Base-by-base conservation (phyloP, 495 filamentous ascomycete species). In the Xylaria sp. region DNA sequence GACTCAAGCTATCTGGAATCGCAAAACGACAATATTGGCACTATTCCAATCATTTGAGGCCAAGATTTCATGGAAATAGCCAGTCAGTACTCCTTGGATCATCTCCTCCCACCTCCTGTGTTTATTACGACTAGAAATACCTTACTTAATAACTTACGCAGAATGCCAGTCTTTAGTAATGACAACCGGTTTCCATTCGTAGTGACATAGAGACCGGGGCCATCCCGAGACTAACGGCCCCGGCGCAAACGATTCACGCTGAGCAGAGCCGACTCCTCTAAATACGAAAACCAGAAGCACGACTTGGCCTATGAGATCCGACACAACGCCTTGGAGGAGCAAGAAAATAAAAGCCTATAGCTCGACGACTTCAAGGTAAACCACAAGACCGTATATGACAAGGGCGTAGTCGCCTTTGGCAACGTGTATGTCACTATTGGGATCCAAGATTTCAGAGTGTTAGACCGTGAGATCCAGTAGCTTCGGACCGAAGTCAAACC, bases 1-100 rank as follows among this genome's bases (percentile, higher is more conserved):
- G 57, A 59, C 17, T 59, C 57, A 21, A 59, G 57, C 31, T 59
- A 59, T 40, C 57, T 33, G 11, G 57, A 59, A 37, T 59, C 57
- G 8, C 31, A 37, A 59, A 59, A 59, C 57, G 57, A 33, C 33
- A 59, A 59, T 37, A 59, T 59, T 8, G 19, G 57, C 57, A 59
- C 31, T 12, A 59, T 59, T 40, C 57, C 57, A 6, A 19, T 59
- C 17, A 37, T 59, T 21, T 37, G 57, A 33, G 29, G 57, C 8
- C 57, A 59, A 21, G 57, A 59, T 7, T 59, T 59, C 21, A 59
- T 59, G 57, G 57, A 33, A 9, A 59, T 59, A 19, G 31, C 57
- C 17, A 59, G 57, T 59, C 3, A 59, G 57, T 37, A 21, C 31
- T 58, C 31, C 26, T 7, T 4, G 31, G 9, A 5, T 58, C 33